A percentile compares a stretch with the other conserved stretches of the same genome.
Conservation (phyloP, 139 green algal species). For the Zygnema circumcarinatum region DNA sequence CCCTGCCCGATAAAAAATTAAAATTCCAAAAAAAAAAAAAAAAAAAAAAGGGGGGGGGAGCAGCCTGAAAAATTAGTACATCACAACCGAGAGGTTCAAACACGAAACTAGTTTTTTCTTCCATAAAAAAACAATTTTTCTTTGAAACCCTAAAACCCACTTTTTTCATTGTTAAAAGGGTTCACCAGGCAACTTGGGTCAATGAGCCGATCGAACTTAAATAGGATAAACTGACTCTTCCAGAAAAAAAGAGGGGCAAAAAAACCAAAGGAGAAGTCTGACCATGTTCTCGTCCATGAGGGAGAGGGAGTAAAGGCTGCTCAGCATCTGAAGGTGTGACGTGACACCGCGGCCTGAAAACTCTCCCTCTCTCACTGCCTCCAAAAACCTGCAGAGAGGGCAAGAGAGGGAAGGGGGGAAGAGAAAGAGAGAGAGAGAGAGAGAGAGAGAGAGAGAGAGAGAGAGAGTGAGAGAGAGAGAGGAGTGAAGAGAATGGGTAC, state of each 20-base stretch:
- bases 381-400: constrained; percentile 12
- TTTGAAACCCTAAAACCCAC: too few species aligned
- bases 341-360: neutral
- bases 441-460: neutral
- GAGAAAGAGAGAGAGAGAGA: neutral
- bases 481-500: too few species aligned
- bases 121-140: too few species aligned
- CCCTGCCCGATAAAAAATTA: too few species aligned
- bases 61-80: neutral
- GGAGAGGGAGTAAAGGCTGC: constrained; percentile 6
- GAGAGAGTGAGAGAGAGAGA: neutral
- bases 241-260: too few species aligned
- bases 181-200: too few species aligned
- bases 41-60: neutral
- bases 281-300: neutral
- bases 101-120: too few species aligned
- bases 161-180: too few species aligned
- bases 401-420: neutral
- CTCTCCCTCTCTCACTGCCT: neutral
- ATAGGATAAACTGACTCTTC: too few species aligned
- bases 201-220: too few species aligned
- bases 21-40: constrained; percentile 5
- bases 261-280: neutral
- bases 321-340: neutral
- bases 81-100: neutral